These are phyloP conservation scores for Quercus rubra DNA, from an alignment of 306 rosid genomes.

Conservation along the genomic window DNA sequence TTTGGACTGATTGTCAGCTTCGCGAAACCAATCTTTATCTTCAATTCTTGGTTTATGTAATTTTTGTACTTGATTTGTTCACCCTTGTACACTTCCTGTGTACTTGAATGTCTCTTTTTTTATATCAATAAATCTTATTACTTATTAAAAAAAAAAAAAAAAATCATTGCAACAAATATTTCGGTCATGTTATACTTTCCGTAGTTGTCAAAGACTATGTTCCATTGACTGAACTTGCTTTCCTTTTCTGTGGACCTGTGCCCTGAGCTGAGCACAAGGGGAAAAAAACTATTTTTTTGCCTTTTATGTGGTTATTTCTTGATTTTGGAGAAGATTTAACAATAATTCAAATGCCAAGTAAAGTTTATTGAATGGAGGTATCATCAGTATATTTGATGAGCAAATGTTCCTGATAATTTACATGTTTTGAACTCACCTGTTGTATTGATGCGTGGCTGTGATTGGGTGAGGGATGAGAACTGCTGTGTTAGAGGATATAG, in stretches of 20 bases:
- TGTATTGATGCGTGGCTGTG: slow-evolving; percentile 25
- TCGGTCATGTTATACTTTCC: not conserved
- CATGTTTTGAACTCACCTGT: slow-evolving; percentile 37
- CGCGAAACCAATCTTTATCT: too few species aligned
- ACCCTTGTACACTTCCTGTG: too few species aligned
- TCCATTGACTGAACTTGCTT: too few species aligned
- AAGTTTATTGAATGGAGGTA: not conserved
- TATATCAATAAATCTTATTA: slow-evolving; percentile 1
- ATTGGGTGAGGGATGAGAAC: slow-evolving; percentile 19
- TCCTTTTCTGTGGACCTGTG: too few species aligned
- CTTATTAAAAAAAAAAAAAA: slow-evolving; percentile 15
- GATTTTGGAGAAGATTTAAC: not conserved
- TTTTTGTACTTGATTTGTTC: too few species aligned
- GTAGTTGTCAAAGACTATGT: not conserved
- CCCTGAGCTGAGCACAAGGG: not conserved
- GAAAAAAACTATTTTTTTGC: not conserved
- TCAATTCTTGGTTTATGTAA: too few species aligned
- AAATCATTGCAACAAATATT: slow-evolving; percentile 36
- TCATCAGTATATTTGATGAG: not conserved
- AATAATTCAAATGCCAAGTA: not conserved
- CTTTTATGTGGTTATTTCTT: not conserved
- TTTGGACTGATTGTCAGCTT: too few species aligned
- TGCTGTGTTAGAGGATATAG: slow-evolving; percentile 1
- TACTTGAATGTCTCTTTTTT: too few species aligned
- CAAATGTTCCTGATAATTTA: not conserved